A percentile compares a stretch with the other conserved stretches of the same genome.
Evolutionary conservation across 495 filamentous ascomycete genomes (phyloP).

Genomic region (Penicillium crystallinum): DNA sequence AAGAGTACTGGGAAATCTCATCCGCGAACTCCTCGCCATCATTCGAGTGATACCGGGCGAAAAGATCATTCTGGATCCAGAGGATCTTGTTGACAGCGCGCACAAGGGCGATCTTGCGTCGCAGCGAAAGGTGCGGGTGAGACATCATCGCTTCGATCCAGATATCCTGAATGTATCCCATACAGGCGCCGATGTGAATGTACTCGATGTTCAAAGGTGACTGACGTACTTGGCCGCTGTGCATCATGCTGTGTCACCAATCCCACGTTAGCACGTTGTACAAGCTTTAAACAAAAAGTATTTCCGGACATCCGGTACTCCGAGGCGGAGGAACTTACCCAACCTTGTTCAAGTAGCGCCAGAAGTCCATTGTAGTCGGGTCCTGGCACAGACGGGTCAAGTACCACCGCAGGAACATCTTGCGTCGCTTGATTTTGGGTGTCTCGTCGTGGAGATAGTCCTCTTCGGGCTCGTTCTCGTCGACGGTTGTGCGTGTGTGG

Average conservation of each 20-base stretch:
- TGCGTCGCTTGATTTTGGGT: conserved; percentile 67
- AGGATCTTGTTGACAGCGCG: conserved; percentile 59
- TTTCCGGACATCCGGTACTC: neutral
- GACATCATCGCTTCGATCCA: conserved; percentile 68
- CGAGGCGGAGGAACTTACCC: conserved; percentile 37
- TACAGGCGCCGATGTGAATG: conserved; percentile 63
- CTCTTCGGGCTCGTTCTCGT: conserved; percentile 54
- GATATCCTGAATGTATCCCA: conserved; percentile 69
- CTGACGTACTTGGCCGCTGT: conserved; percentile 57
- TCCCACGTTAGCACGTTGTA: neutral
- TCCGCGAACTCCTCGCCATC: conserved; percentile 67
- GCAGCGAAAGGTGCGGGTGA: conserved; percentile 56
- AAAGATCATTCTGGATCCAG: conserved; percentile 77
- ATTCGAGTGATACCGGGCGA: conserved; percentile 67
- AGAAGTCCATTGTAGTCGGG: conserved; percentile 67
- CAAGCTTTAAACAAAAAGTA: neutral
- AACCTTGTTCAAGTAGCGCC: conserved; percentile 75
- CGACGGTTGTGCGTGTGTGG: conserved; percentile 59
- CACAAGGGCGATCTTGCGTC: conserved; percentile 61
- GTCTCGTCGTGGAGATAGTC: conserved; percentile 56
- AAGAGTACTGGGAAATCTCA: conserved; percentile 47
- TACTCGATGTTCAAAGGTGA: conserved; percentile 70
- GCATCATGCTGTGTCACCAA: conserved; percentile 53
- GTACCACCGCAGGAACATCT: conserved; percentile 71
- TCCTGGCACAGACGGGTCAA: conserved; percentile 65